Conservation (phyloP, 768 basidiomycete genomes). For the Mycena pura region DNA sequence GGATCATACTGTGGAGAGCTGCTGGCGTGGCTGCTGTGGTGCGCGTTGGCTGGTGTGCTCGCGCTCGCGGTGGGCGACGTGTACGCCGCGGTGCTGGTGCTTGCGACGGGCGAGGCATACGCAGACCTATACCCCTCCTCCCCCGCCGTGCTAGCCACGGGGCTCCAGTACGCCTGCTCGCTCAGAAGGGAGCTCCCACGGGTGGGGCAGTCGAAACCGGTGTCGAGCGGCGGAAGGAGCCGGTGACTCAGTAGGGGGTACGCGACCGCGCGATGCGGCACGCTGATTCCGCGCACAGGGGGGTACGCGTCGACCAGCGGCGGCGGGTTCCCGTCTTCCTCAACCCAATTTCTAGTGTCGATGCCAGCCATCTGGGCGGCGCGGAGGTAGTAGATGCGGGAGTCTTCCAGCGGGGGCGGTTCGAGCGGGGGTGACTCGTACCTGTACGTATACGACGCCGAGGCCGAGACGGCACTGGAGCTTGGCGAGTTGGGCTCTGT, state of each 20-base stretch:
- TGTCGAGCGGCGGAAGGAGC: conserved; percentile 6
- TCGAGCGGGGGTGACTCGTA: conserved; percentile 5
- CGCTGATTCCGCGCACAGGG: neutral
- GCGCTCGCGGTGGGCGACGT: neutral
- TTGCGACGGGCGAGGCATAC: neutral
- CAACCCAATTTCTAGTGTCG: too few relatives aligned
- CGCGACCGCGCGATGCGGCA: neutral
- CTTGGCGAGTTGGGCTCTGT: neutral
- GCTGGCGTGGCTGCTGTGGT: too few relatives aligned
- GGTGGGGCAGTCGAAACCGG: neutral
- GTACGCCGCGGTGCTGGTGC: neutral
- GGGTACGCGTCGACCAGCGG: conserved; percentile 8
- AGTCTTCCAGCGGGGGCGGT: conserved; percentile 19
- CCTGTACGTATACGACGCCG: neutral
- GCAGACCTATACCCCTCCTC: too few relatives aligned
- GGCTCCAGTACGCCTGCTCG: neutral
- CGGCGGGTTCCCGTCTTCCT: neutral
- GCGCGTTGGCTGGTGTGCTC: too few relatives aligned
- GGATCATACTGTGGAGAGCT: neutral
- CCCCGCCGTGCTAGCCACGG: too few relatives aligned
- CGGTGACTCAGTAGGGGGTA: conserved; percentile 1
- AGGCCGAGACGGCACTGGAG: neutral
- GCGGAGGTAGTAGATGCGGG: conserved; percentile 1
- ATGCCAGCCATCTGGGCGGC: too few relatives aligned
- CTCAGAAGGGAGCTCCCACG: neutral